phyloP scores from a whole-genome alignment of 2,329 filamentous ascomycete genomes.

The Venturia oleaginea region DNA sequence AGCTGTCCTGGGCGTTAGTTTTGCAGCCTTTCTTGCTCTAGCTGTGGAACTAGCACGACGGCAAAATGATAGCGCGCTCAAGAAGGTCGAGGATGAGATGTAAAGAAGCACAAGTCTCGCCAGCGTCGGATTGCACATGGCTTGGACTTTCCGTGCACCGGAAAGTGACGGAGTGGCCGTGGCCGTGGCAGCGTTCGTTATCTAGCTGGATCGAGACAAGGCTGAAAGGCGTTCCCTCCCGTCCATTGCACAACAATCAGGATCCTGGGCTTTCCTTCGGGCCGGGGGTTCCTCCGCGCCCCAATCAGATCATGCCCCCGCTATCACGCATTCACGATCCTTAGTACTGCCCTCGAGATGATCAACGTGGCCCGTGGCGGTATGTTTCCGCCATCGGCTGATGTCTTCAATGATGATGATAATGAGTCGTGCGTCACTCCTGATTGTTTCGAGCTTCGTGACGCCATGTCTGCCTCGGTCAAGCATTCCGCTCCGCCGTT shows the following conservation, averaged over 20 bases:
- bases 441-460: not conserved
- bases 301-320: not conserved
- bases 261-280: not conserved
- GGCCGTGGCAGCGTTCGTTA: not conserved
- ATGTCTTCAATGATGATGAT: not conserved
- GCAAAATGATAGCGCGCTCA: not conserved
- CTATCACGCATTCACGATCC: not conserved
- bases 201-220: not conserved
- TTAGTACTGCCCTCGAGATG: not conserved
- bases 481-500: not conserved
- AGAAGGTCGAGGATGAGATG: not conserved
- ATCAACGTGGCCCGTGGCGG: not conserved
- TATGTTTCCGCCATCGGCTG: not conserved
- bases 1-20: slow-evolving; percentile 38
- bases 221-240: not conserved
- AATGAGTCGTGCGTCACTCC: not conserved
- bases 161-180: not conserved
- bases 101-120: not conserved
- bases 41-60: slow-evolving; percentile 21
- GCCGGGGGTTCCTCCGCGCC: not conserved
- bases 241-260: not conserved
- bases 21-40: slow-evolving; percentile 34
- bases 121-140: not conserved
- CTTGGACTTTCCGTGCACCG: not conserved
- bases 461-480: not conserved